Base-by-base conservation (phyloP, 2,329 filamentous ascomycete species). In the Clonostachys solani region DNA sequence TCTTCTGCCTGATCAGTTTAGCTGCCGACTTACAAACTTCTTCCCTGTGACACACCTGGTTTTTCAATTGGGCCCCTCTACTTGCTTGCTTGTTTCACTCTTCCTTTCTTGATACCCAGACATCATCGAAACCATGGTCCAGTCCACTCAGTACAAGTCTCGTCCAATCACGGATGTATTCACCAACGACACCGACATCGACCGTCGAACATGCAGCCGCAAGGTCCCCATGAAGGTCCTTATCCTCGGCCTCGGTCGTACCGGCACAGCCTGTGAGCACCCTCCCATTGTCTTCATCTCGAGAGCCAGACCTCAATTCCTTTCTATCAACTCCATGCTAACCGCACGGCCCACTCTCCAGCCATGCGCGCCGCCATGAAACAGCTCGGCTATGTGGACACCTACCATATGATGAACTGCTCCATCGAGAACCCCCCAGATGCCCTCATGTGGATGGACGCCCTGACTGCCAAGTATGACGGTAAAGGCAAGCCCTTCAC, bases 351-450 rank as follows among this genome's bases (percentile, higher is more conserved):
- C 23, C 23, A 9, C 23, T 29, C 23, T 33, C 42, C 48, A 83
- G 80, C 83, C 40, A 78, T 87, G 59, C 76, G 83, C 51, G 78
- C 76, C 40, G 84, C 85, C 17, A 75, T 88, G 61, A 77, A 83
- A 59, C 72, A 80, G 55, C 73, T 88, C 38, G 84, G 84, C 51
- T 87, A 83, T 62, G 70, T 78, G 56, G 81, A 86, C 63, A 84
- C 80, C 50, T 87, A 88, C 73, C 85, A 88, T 71, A 86, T 86
- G 83, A 84, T 86, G 80, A 83, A 77, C 56, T 81, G 78, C 54
- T 81, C 78, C 49, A 80, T 86, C 50, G 83, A 87, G 67, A 87
- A 19, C 53, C 62, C 61, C 5, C 58, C 58, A 34, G 84, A 87
- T 58, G 80, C 78, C 47, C 69, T 85, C 40, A 79, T 87, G 69